Percentiles rank a stretch among this genome's conserved stretches.
phyloP scores from a whole-genome alignment of 2,329 filamentous ascomycete species.

The Apiospora koreana region DNA sequence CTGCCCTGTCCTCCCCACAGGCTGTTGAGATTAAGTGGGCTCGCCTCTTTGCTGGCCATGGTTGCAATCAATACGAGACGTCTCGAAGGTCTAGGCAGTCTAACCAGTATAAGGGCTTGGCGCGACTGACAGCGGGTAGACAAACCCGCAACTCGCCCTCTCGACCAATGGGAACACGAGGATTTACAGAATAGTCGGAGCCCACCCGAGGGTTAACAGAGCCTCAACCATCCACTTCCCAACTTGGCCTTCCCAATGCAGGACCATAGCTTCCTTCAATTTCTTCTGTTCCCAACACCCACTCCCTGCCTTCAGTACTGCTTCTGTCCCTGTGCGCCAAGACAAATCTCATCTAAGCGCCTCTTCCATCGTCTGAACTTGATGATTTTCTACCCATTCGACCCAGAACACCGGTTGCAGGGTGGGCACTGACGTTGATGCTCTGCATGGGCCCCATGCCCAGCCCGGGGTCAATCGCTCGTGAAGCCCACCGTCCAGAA shows the following conservation, averaged over 20 bases:
- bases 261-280: neutral
- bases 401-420: neutral
- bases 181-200: neutral
- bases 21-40: neutral
- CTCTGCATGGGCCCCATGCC: neutral
- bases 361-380: constrained; percentile 9
- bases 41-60: neutral
- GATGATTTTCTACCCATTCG: neutral
- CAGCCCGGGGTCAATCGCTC: neutral
- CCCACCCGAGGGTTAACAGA: neutral
- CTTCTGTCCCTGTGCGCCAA: neutral
- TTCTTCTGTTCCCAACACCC: neutral
- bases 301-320: neutral
- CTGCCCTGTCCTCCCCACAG: neutral
- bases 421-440: neutral
- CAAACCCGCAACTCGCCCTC: neutral
- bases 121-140: neutral
- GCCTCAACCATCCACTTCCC: neutral
- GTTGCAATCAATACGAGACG: constrained; percentile 7
- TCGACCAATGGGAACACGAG: neutral
- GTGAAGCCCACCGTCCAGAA: neutral
- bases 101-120: neutral
- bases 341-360: neutral
- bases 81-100: constrained; percentile 11
- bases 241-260: neutral